Evolutionary conservation across 768 basidiomycete species (phyloP).

Genomic region (Pulveroboletus sp.): DNA sequence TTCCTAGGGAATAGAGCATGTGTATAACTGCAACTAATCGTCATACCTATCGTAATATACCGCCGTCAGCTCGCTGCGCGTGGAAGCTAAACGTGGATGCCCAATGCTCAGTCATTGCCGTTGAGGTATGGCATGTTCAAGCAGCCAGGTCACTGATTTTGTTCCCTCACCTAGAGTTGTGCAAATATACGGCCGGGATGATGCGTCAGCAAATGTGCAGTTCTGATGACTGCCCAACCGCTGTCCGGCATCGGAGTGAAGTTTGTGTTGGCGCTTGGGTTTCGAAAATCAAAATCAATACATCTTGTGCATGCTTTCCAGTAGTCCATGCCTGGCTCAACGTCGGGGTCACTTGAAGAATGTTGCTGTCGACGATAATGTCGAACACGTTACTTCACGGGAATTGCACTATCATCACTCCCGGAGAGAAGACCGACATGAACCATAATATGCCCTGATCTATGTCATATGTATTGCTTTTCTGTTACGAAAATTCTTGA

Average conservation of each 20-base stretch:
- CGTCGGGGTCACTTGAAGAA: neutral
- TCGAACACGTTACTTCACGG: neutral
- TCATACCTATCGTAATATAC: constrained; percentile 2
- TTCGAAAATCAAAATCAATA: too few species aligned
- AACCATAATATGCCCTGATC: neutral
- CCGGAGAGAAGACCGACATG: neutral
- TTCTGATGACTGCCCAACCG: neutral
- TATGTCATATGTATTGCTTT: neutral
- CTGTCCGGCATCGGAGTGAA: neutral
- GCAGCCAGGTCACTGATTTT: neutral
- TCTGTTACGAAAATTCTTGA: neutral
- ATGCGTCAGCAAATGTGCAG: neutral
- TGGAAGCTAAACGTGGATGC: neutral
- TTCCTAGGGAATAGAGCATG: constrained; percentile 57
- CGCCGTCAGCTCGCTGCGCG: neutral
- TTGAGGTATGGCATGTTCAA: neutral
- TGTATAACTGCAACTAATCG: constrained; percentile 7
- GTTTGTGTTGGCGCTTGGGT: neutral
- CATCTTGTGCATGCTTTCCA: neutral
- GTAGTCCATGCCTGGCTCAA: neutral
- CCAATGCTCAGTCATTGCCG: neutral
- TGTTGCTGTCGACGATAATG: neutral
- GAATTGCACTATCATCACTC: neutral
- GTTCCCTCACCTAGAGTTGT: neutral
- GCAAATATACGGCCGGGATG: neutral